Conservation (phyloP, 1,284 basidiomycete species). For the Pseudozyma tsukubaensis region DNA sequence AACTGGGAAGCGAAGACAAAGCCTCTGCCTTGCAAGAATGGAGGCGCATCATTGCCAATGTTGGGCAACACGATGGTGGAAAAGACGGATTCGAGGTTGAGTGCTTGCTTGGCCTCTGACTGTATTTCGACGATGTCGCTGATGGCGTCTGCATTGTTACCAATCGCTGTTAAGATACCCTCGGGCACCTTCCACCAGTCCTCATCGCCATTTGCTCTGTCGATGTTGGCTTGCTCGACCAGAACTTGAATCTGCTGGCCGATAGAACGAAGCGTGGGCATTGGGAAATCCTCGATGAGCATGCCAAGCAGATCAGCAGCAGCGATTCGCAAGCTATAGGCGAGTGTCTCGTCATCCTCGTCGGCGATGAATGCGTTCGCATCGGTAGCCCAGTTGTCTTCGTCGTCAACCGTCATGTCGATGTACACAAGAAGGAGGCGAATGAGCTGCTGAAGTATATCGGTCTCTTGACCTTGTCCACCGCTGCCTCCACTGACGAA, state of each 20-base stretch:
- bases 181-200: constrained; percentile 83
- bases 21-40: constrained; percentile 91
- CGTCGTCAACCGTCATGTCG: constrained; percentile 92
- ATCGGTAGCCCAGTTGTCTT: constrained; percentile 88
- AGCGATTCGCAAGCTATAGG: constrained; percentile 84
- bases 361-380: constrained; percentile 92
- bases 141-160: constrained; percentile 82
- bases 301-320: constrained; percentile 86
- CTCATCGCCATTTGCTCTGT: constrained; percentile 52
- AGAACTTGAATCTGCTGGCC: constrained; percentile 68
- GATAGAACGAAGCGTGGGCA: constrained; percentile 73
- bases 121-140: constrained; percentile 80
- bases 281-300: constrained; percentile 78
- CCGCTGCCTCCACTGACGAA: constrained; percentile 71
- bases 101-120: constrained; percentile 17
- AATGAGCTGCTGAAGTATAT: constrained; percentile 73
- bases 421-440: constrained; percentile 78
- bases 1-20: constrained; percentile 95
- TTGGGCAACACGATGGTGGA: constrained; percentile 82
- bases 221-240: constrained; percentile 73
- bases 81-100: constrained; percentile 83
- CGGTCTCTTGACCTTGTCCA: constrained; percentile 70
- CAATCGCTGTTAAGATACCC: constrained; percentile 83
- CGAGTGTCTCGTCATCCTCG: constrained; percentile 88
- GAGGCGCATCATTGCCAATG: constrained; percentile 75